Base-by-base conservation (phyloP, 805 yeast species). In the Pichia thaimueangensis region DNA sequence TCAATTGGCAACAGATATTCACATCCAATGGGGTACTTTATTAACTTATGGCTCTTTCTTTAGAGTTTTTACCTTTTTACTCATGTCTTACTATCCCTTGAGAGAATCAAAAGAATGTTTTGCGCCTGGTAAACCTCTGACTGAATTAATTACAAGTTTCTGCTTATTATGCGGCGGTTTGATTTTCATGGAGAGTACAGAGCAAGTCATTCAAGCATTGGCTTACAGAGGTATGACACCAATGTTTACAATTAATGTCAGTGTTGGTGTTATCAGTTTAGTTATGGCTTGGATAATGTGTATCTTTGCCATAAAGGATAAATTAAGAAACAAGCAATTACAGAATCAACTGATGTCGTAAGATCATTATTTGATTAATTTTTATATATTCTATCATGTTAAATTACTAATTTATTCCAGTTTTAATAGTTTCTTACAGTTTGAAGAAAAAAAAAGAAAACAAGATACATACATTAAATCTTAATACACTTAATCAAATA, bases 11-110 rank as follows among this genome's bases (percentile, higher is more conserved):
- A 87, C 97, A 3, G 68, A 64, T 15, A 76, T 93, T 48, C 98
- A 93, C 61, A 67, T 74, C 41, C 97, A 88, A 64, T 93, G 98
- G 98, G 98, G 98, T 7, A 71, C 74, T 45, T 63, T 93, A 55
- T 70, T 93, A 45, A 74, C 89, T n/a, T 74, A 76, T 51, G 97
- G 88, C 2, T 83, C 96, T 3, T 73, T 78, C 11, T 78, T 89
- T 62, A 73, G 98, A 50, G 62, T 83, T 13, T 40, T 75, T 33
- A 82, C 95, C 0, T 79, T 80, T 53, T 35, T 76, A 4, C 53
- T 84, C 42, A 55, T 83, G 55, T 69, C 72, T 53, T 64, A 80
- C 35, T 56, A 45, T 45, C 68, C 72, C 50, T 60, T 60, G 47
- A 56, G 50, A 52, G 64, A 54, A 16, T 41, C 39, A 12, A 42